Evolutionary conservation across 2,329 filamentous ascomycete species (phyloP).

Genomic region (Exophiala phaeomuriformis): DNA sequence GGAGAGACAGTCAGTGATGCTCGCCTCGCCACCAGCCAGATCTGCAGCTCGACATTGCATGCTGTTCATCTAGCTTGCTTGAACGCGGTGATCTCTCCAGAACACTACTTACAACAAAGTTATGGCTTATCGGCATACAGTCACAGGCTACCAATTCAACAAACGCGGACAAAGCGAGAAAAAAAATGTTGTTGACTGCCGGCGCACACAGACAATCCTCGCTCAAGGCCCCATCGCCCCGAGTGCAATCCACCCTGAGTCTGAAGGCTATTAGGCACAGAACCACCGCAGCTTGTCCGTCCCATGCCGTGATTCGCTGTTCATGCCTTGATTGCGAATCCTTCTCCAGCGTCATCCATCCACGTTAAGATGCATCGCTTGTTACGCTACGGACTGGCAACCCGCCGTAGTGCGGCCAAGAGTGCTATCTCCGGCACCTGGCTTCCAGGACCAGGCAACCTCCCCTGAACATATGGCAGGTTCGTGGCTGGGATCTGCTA

Average conservation of each 20-base stretch:
- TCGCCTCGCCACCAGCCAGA: not conserved
- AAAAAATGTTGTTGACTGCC: not conserved
- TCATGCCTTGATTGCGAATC: constrained; percentile 16
- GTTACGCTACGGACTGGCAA: constrained; percentile 16
- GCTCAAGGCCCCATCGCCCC: not conserved
- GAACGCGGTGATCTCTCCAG: too few relatives aligned
- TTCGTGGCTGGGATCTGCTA: not conserved
- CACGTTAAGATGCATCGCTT: constrained; percentile 11
- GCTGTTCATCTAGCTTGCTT: too few relatives aligned
- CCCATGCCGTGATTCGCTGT: constrained; percentile 3
- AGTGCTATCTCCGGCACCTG: constrained; percentile 21
- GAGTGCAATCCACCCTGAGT: not conserved
- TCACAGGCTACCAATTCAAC: too few relatives aligned
- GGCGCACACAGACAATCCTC: not conserved
- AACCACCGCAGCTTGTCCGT: not conserved
- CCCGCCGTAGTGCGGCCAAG: constrained; percentile 12
- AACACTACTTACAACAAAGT: too few relatives aligned
- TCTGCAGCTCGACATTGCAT: not conserved
- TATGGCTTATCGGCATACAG: too few relatives aligned
- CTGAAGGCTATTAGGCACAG: not conserved
- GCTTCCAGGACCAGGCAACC: not conserved
- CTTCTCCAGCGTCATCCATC: constrained; percentile 12
- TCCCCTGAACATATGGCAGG: not conserved
- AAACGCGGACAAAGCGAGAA: not conserved
- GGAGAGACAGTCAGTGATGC: too few relatives aligned